Evolutionary conservation across 306 rosid genomes (phyloP), one percentile per base, ranked within the genome.

Genomic region (Lathyrus tuberosus): DNA sequence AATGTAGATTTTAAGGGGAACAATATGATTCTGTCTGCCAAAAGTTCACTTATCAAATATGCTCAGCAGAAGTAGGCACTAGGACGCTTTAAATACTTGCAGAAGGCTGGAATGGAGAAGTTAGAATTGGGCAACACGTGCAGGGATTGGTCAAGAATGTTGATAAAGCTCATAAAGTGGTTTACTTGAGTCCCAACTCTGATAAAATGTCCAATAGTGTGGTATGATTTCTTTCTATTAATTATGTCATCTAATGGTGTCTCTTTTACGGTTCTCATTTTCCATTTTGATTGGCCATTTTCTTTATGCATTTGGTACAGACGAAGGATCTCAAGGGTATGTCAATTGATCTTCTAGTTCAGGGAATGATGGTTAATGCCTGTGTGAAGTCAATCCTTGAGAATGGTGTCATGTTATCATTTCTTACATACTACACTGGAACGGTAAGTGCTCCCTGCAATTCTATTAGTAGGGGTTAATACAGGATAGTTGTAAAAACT

Each of bases 301-400:
- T 49, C 13, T 14, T 77, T 74, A 20, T 44, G 67, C 44, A 76
- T 76, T 77, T 47, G 24, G 57, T 73, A 58, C 89, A 91, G 99
- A 88, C 87, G 56, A 94, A 94, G 86, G 96, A 94, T 86, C 82
- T 82, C 10, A 88, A 77, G 78, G 97, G 99, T 20, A 86, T 94
- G 71, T 94, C 97, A 37, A 86, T 94, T 73, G 99, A 94, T 81
- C 92, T 86, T 71, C 89, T 94, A 65, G 78, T 89, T 69, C 99
- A 96, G 20, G 99, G 97, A 72, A 89, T 91, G 97, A 83, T 94
- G 95, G 86, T 94, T 70, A 83, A 86, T 76, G 97, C 95, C 67
- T 83, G 92, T 62, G 86, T 94, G 51, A 78, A 83, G 84, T 85
- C 99, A 57, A 73, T 87, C 69, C 95, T 94, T 60, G 96, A 89